Evolutionary conservation across 2,329 filamentous ascomycete species (phyloP).

Genomic region (Fusarium ambrosium): DNA sequence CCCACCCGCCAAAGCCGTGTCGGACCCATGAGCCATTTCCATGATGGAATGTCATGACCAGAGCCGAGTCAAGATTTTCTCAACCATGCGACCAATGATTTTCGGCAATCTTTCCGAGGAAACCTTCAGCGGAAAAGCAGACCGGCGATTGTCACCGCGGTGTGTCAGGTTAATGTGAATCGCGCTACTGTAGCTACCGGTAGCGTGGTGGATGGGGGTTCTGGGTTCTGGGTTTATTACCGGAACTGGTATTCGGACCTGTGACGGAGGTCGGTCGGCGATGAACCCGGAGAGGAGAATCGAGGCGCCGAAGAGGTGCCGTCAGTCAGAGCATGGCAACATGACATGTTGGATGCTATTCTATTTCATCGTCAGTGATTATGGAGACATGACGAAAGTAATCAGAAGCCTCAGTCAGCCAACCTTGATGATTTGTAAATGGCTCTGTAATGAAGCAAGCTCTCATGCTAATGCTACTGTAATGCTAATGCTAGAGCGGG

Average conservation of each 20-base stretch:
- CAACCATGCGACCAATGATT: background rate
- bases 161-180: conserved; percentile 17
- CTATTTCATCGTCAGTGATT: conserved; percentile 15
- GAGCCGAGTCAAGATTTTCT: background rate
- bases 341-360: background rate
- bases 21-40: conserved; percentile 1
- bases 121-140: background rate
- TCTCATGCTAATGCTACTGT: background rate
- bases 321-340: background rate
- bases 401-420: conserved; percentile 28
- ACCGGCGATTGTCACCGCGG: conserved; percentile 2
- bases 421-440: conserved; percentile 37
- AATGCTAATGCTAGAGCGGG: background rate
- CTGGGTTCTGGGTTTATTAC: background rate
- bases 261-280: conserved; percentile 3
- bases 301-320: conserved; percentile 14
- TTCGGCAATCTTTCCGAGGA: conserved; percentile 18
- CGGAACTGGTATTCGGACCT: background rate
- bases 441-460: conserved; percentile 15
- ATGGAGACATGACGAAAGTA: conserved; percentile 42
- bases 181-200: conserved; percentile 12
- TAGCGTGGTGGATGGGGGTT: background rate
- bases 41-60: background rate
- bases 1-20: too few species aligned
- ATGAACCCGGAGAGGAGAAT: conserved; percentile 19